These are phyloP conservation scores for Helianthus tuberosus DNA, from an alignment of 129 eudicot genomes.

Conservation along the genomic window DNA sequence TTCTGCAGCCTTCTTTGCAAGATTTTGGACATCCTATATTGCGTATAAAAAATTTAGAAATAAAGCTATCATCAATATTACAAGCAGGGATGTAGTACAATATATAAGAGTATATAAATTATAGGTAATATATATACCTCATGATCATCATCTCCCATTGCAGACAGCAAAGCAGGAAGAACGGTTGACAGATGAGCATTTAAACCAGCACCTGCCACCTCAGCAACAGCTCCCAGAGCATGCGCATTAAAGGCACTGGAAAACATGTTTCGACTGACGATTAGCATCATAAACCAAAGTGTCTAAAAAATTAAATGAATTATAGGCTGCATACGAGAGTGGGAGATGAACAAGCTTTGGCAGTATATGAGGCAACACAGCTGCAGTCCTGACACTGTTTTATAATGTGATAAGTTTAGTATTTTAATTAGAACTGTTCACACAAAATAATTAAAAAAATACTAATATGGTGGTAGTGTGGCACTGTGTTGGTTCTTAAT, in stretches of 20 bases:
- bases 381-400: conserved; percentile 88
- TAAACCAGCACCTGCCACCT: conserved; percentile 96
- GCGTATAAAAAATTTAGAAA: conserved; percentile 11
- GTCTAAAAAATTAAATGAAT: not conserved
- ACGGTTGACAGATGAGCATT: conserved; percentile 76
- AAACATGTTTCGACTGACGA: conserved; percentile 13
- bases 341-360: conserved; percentile 98
- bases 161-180: conserved; percentile 91
- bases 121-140: conserved; percentile 38
- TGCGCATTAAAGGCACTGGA: conserved; percentile 97
- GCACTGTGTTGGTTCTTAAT: not conserved
- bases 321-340: conserved; percentile 66
- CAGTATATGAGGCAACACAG: conserved; percentile 95
- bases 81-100: not conserved
- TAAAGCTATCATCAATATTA: conserved; percentile 11
- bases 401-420: conserved; percentile 1
- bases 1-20: conserved; percentile 96
- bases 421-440: not conserved
- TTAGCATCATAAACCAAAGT: not conserved
- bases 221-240: conserved; percentile 98
- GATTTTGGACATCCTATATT: conserved; percentile 66
- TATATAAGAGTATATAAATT: not conserved
- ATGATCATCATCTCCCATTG: conserved; percentile 78
- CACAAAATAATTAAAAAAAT: not conserved
- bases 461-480: not conserved